These are phyloP conservation scores for Stephanodiscus minutulus DNA, from an alignment of 108 stramenopile species.

Conservation along the genomic window DNA sequence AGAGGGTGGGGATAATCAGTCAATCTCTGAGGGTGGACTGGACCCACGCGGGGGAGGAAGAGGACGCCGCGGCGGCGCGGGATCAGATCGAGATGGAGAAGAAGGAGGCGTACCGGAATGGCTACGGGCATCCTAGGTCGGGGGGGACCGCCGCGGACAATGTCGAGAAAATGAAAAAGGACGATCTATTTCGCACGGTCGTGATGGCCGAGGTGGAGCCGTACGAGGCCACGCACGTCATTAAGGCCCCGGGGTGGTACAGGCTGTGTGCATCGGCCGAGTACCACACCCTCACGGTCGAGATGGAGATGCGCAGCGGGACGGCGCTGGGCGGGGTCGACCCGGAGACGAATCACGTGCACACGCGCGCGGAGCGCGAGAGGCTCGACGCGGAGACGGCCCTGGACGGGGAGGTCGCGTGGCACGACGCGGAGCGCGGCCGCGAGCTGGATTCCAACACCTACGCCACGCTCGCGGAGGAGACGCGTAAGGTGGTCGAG, in stretches of 20 bases:
- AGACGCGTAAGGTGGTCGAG: conserved; percentile 13
- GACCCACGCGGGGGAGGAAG: conserved; percentile 41
- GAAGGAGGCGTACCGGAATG: conserved; percentile 1
- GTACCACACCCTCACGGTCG: conserved; percentile 2
- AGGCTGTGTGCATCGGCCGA: conserved; percentile 18
- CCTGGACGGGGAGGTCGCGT: conserved; percentile 35
- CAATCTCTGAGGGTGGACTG: conserved; percentile 23
- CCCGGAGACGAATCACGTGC: conserved; percentile 18
- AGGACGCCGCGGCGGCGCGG: conserved; percentile 19
- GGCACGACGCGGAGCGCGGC: conserved; percentile 10
- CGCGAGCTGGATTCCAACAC: background rate
- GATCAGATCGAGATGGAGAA: conserved; percentile 2
- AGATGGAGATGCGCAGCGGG: conserved; percentile 19
- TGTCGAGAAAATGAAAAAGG: background rate
- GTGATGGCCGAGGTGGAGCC: conserved; percentile 12
- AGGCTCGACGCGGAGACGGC: conserved; percentile 58
- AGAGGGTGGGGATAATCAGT: conserved; percentile 15
- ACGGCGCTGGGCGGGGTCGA: conserved; percentile 22
- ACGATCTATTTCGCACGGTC: conserved; percentile 10
- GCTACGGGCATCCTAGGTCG: background rate
- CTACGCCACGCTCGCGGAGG: conserved; percentile 10
- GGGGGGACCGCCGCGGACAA: background rate
- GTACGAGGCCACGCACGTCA: conserved; percentile 18
- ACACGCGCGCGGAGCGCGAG: conserved; percentile 37
- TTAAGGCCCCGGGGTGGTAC: conserved; percentile 32